Evolutionary conservation across 2,329 filamentous ascomycete species (phyloP), one percentile per base, ranked within the genome.

Genomic region (Claviceps paspali): DNA sequence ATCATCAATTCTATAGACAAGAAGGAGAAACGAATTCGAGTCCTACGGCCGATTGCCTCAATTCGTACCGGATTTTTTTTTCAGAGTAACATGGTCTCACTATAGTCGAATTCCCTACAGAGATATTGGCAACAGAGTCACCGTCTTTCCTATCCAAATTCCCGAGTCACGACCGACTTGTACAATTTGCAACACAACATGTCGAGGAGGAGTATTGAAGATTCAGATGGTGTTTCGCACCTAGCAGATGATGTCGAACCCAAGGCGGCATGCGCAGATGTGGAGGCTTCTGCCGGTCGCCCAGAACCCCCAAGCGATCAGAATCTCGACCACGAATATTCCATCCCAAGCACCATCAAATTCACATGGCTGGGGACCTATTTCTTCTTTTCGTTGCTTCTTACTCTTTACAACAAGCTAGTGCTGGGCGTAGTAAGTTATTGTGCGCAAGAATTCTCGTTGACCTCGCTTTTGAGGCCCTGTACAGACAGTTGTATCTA

Each of bases 331-430:
- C 59, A 60, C 43, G 63, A 66, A 52, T 65, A 66, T 50, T 58
- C 58, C 6, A 59, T 63, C 29, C 53, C 61, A 33, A 59, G 56
- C 41, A 56, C 56, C 24, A 57, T 62, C 51, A 68, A 68, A 52
- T 65, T 67, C 43, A 56, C 62, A 36, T 68, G 64, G 62, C 52
- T 69, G 22, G 63, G 61, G 21, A 59, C 63, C 39, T 73, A 73
- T 50, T 72, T 73, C 49, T 57, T 65, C 47, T 61, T 63, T 47
- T 63, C 60, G 14, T 49, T 63, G 17, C 46, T 58, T 40, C 53
- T 75, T 38, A 75, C 70, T 6, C 58, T 75, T 17, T 74, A 73
- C 51, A 75, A 75, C 57, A 75, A 75, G 52, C 58, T 70, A 22
- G 66, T 75, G 17, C 54, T 75, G 39, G 64, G 64, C 47, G 61